phyloP scores from a whole-genome alignment of 305 asterid species.

The Salvia sclarea region DNA sequence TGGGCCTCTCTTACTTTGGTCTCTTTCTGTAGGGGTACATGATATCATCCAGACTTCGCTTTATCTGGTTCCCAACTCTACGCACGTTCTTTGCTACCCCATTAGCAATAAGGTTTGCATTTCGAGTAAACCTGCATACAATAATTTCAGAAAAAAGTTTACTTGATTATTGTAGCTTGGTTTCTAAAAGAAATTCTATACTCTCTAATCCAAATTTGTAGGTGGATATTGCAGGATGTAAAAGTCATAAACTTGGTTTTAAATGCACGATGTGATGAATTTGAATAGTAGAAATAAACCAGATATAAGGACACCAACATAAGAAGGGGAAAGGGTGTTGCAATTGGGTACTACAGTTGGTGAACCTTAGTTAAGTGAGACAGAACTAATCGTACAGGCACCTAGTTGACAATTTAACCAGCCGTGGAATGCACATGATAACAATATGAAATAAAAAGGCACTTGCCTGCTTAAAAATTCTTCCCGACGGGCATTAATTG shows the following conservation, averaged over 20 bases:
- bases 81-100: constrained; percentile 81
- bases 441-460: constrained; percentile 19
- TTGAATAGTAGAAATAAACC: neutral
- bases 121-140: constrained; percentile 65
- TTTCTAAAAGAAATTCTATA: neutral
- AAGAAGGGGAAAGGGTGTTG: neutral
- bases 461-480: constrained; percentile 79
- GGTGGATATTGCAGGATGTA: neutral
- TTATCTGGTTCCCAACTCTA: constrained; percentile 77
- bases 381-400: neutral
- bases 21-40: constrained; percentile 62
- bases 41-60: constrained; percentile 65
- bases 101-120: constrained; percentile 78
- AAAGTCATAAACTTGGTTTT: neutral
- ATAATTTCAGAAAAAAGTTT: too few species aligned
- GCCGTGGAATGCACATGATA: neutral
- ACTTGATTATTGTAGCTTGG: neutral
- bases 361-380: neutral
- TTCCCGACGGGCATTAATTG: constrained; percentile 56
- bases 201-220: neutral
- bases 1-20: constrained; percentile 58
- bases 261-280: neutral
- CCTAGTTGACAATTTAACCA: constrained; percentile 8
- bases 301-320: neutral
- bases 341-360: neutral